These are phyloP conservation scores for Ophioceras dolichostomum DNA, from an alignment of 2,329 filamentous ascomycete species.

Conservation along the genomic window DNA sequence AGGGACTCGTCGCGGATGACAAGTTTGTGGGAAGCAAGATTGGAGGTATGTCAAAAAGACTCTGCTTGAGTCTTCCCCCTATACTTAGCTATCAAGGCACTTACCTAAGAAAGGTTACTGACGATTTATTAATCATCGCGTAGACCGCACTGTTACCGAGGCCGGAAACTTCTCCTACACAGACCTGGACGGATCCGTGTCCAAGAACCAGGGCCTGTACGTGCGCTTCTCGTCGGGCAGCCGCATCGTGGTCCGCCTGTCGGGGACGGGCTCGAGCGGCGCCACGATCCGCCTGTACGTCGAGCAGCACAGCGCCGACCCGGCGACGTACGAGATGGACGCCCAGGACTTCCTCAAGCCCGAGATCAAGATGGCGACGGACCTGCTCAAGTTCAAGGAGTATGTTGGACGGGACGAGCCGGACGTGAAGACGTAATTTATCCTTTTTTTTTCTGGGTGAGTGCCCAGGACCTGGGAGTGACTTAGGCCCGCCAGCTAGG, in stretches of 20 bases:
- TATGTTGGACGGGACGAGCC: slow-evolving; percentile 86
- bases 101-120: too few species aligned
- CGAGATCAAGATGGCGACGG: slow-evolving; percentile 74
- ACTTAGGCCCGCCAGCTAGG: too few species aligned
- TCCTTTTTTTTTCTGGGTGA: not conserved
- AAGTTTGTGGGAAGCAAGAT: slow-evolving; percentile 74
- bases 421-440: slow-evolving; percentile 77
- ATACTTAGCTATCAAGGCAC: not conserved
- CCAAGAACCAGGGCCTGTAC: slow-evolving; percentile 91
- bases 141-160: slow-evolving; percentile 68
- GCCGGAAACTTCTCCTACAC: slow-evolving; percentile 98
- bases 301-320: slow-evolving; percentile 84
- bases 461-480: not conserved
- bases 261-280: slow-evolving; percentile 87
- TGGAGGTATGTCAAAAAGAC: slow-evolving; percentile 34
- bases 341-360: slow-evolving; percentile 91
- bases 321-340: slow-evolving; percentile 64
- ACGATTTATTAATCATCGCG: too few species aligned
- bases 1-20: slow-evolving; percentile 61
- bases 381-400: slow-evolving; percentile 86
- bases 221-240: slow-evolving; percentile 90
- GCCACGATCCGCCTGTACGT: slow-evolving; percentile 96
- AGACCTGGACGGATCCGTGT: slow-evolving; percentile 92
- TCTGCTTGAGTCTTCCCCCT: not conserved
- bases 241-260: slow-evolving; percentile 88